A percentile compares a stretch with the other conserved stretches of the same genome.
These are phyloP conservation scores for Cyberlindnera lachancei DNA, from an alignment of 805 yeast species.

Conservation along the genomic window DNA sequence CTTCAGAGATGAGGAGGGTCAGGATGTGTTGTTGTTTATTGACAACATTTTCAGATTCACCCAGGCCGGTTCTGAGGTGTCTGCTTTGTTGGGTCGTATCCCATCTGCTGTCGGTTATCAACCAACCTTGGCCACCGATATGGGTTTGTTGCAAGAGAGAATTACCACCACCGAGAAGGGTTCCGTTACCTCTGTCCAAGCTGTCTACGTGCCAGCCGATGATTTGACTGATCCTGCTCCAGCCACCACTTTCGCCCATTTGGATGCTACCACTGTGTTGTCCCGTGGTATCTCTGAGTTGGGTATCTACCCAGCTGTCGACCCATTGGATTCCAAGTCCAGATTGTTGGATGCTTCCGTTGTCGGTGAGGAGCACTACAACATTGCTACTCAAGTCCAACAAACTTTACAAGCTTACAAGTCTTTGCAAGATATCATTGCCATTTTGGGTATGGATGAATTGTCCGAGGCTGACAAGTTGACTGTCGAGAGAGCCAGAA, in stretches of 20 bases:
- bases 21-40: conserved; percentile 98
- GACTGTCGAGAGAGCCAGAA: conserved; percentile 99
- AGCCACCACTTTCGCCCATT: conserved; percentile 99
- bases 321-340: conserved; percentile 98
- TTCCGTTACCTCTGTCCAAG: conserved; percentile 99
- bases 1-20: conserved; percentile 99
- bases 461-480: conserved; percentile 97
- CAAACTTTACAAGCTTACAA: conserved; percentile 99
- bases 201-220: conserved; percentile 99
- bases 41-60: conserved; percentile 99
- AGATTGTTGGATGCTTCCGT: conserved; percentile 96
- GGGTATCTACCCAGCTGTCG: conserved; percentile 99
- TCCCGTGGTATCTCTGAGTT: conserved; percentile 99
- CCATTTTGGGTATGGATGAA: conserved; percentile 99
- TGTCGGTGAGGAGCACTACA: conserved; percentile 98
- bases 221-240: conserved; percentile 99
- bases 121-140: conserved; percentile 99
- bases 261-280: conserved; percentile 99
- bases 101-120: conserved; percentile 99
- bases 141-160: conserved; percentile 99
- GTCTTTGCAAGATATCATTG: conserved; percentile 99
- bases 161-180: conserved; percentile 99
- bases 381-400: conserved; percentile 90
- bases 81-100: conserved; percentile 99
- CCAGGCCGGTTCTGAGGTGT: conserved; percentile 99